Evolutionary conservation across 2,329 filamentous ascomycete species (phyloP).

Genomic region (Cercospora berteroae): DNA sequence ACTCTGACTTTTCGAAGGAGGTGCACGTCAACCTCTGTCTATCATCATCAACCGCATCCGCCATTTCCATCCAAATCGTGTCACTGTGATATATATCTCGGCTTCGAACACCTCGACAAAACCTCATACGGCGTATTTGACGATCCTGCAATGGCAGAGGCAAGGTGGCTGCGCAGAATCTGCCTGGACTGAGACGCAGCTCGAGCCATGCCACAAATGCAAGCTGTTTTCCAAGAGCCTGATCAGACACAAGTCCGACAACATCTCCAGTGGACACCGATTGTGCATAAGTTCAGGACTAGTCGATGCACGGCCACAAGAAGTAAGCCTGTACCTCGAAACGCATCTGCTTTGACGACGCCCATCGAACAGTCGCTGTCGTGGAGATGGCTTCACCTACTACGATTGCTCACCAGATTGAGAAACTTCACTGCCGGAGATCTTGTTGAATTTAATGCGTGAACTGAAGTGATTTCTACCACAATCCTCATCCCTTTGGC

Average conservation of each 20-base stretch:
- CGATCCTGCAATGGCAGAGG: neutral
- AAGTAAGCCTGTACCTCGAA: neutral
- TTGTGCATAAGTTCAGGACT: neutral
- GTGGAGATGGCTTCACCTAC: neutral
- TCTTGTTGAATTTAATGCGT: neutral
- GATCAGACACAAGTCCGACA: neutral
- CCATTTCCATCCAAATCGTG: too few species aligned
- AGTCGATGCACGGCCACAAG: neutral
- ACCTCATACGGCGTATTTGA: neutral
- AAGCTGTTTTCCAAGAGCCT: neutral
- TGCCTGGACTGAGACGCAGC: neutral
- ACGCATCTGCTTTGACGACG: neutral
- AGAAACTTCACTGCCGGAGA: neutral
- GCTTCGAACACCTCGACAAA: neutral
- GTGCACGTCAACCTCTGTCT: neutral
- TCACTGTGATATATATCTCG: too few species aligned
- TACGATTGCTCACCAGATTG: neutral
- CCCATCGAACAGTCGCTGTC: neutral
- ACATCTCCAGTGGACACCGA: too few species aligned
- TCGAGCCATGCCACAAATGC: neutral
- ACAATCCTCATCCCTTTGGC: constrained; percentile 1
- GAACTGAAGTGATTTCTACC: neutral
- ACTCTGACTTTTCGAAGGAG: neutral
- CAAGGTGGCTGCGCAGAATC: neutral
- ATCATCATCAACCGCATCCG: neutral